Base-by-base conservation (phyloP, 2,329 filamentous ascomycete genomes). In the Beauveria medogensis region DNA sequence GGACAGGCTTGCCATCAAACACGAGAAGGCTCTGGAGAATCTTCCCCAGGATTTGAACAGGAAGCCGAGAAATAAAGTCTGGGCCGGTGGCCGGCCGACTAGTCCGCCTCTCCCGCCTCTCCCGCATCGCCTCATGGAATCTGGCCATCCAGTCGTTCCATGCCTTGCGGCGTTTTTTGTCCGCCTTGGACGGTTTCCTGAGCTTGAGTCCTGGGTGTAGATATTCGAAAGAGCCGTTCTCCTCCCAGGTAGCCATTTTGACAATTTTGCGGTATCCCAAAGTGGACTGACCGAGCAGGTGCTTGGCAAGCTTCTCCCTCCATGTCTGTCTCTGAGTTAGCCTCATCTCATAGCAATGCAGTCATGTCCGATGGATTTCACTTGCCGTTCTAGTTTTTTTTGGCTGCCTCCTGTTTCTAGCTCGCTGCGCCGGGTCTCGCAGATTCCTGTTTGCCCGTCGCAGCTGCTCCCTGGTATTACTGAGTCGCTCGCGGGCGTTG, bases 11-110 rank as follows among this genome's bases (percentile, higher is more conserved):
- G 0, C 65, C 68, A 0, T 67, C 40, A 51, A 74, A 76, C n/a
- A 74, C 68, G 0, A 80, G 68, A 2, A 69, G n/a, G 0, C 68
- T n/a, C 6, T 63, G 64, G 14, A 81, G 70, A 10, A 81, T 77
- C 2, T 63, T 63, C 3, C 68, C 64, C 55, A 76, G 71, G 1
- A 76, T 24, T 0, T 65, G 6, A 0, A 41, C 9, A 0, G 73
- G 70, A 7, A 80, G 68, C 7, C 16, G 3, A 5, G 30, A 18
- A 22, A 46, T 20, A 1, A 22, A n/a, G 6, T 10, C 6, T 16
- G 1, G 14, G 4, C 37, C 50, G 16, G 16, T 20, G 3, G 18
- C 18, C 18, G 47, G 6, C 1, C 14, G 18, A 12, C 46, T 12
- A 16, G 16, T 10, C 47, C 4, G 22, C 22, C 22, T 22, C 22